These are phyloP conservation scores for Albophoma yamanashiensis DNA, from an alignment of 2,329 filamentous ascomycete genomes.

Conservation along the genomic window DNA sequence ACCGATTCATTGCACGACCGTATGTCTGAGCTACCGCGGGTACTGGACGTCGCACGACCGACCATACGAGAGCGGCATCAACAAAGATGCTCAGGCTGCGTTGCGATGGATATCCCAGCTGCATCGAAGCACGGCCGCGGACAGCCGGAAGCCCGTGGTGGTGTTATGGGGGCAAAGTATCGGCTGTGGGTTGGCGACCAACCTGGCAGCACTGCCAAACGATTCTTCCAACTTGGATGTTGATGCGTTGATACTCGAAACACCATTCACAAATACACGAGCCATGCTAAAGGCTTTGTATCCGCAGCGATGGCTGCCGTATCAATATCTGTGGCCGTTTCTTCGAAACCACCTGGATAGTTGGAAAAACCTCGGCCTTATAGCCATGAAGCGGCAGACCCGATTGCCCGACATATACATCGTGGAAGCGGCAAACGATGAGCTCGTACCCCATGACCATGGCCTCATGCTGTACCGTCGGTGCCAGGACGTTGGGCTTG, in stretches of 20 bases:
- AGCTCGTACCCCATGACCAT: slow-evolving; percentile 45
- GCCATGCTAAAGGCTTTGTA: slow-evolving; percentile 64
- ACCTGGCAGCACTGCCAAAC: slow-evolving; percentile 32
- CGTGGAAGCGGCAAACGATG: slow-evolving; percentile 46
- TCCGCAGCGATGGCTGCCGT: slow-evolving; percentile 71
- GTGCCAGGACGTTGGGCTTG: slow-evolving; percentile 36
- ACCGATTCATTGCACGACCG: slow-evolving; percentile 32
- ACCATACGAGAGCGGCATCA: slow-evolving; percentile 59
- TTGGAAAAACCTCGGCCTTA: slow-evolving; percentile 35
- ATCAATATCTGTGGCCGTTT: slow-evolving; percentile 64
- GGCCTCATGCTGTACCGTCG: slow-evolving; percentile 32
- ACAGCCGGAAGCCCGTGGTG: slow-evolving; percentile 23
- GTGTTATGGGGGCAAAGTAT: slow-evolving; percentile 72
- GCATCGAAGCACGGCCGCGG: slow-evolving; percentile 16
- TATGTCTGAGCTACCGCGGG: slow-evolving; percentile 55
- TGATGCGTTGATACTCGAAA: slow-evolving; percentile 56
- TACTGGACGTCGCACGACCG: slow-evolving; percentile 70
- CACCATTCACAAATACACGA: slow-evolving; percentile 60
- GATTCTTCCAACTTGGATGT: slow-evolving; percentile 27
- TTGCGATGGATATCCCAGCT: slow-evolving; percentile 46
- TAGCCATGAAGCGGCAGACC: slow-evolving; percentile 19
- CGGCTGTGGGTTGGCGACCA: slow-evolving; percentile 60
- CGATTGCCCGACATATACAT: slow-evolving; percentile 32
- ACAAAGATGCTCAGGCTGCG: slow-evolving; percentile 55
- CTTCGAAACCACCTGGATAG: slow-evolving; percentile 53